Evolutionary conservation across 2,329 filamentous ascomycete genomes (phyloP).

Genomic region (Trichoderma koningiopsis): DNA sequence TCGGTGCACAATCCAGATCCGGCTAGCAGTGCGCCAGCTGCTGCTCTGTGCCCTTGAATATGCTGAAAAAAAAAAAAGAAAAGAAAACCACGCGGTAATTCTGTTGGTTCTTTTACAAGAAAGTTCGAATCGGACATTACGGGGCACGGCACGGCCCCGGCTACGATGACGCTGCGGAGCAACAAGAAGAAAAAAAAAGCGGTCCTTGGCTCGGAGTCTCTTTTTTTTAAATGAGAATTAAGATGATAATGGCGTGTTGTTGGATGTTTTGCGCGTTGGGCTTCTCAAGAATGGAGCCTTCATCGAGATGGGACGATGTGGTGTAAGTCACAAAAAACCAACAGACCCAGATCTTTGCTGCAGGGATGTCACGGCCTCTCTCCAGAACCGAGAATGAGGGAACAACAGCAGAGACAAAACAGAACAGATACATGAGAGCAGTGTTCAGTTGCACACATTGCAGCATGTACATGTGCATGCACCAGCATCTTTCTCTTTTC

Average conservation of each 20-base stretch:
- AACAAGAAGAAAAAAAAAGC: background rate
- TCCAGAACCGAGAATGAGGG: background rate
- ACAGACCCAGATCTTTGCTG: background rate
- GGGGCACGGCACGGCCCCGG: conserved; percentile 19
- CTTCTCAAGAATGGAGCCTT: background rate
- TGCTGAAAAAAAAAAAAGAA: background rate
- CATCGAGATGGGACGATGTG: conserved; percentile 20
- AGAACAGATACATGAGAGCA: no score
- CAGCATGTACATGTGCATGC: background rate
- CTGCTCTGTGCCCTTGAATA: conserved; percentile 13
- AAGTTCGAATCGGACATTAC: conserved; percentile 3
- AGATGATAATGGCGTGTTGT: background rate
- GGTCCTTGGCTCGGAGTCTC: background rate
- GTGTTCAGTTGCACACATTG: background rate
- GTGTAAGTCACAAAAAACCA: conserved; percentile 2
- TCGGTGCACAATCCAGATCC: background rate
- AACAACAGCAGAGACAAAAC: background rate
- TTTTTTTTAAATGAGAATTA: no score
- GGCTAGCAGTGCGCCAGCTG: conserved; percentile 10
- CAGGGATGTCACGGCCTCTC: background rate
- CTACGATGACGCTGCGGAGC: background rate
- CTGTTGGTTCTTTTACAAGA: background rate
- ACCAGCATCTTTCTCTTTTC: background rate
- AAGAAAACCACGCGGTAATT: background rate
- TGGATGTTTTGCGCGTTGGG: conserved; percentile 1